These are phyloP conservation scores for Xylaria sp. DNA, from an alignment of 2,329 filamentous ascomycete species.

Conservation along the genomic window DNA sequence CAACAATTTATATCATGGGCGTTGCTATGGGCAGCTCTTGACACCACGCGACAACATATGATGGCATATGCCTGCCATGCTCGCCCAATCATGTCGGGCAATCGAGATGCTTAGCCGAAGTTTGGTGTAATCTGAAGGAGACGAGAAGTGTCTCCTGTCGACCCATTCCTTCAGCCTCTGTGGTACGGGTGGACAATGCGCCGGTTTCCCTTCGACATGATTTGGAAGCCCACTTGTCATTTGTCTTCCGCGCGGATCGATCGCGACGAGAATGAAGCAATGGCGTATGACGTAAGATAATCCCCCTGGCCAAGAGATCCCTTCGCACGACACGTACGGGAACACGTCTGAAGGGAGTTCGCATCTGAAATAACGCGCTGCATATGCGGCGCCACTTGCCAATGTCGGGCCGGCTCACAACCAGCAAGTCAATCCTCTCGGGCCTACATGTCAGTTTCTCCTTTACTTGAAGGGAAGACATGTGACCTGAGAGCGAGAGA, in stretches of 20 bases:
- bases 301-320: neutral
- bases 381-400: neutral
- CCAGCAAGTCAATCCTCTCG: neutral
- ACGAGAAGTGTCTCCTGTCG: neutral
- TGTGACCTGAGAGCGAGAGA: neutral
- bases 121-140: neutral
- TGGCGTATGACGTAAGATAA: neutral
- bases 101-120: neutral
- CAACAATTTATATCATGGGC: neutral
- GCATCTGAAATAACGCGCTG: neutral
- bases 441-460: neutral
- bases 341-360: neutral
- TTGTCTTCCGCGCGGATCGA: neutral
- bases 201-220: neutral
- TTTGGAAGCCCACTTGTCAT: neutral
- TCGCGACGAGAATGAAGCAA: neutral
- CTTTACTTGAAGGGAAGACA: neutral
- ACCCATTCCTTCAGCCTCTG: neutral
- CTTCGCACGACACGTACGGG: neutral
- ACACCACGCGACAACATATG: neutral
- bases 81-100: neutral
- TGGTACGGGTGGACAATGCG: neutral
- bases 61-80: neutral
- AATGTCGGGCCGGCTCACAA: constrained; percentile 4
- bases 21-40: neutral